A percentile compares a stretch with the other conserved stretches of the same genome.
Evolutionary conservation across 257 asterid genomes (phyloP).

Genomic region (Solanum phureja): DNA sequence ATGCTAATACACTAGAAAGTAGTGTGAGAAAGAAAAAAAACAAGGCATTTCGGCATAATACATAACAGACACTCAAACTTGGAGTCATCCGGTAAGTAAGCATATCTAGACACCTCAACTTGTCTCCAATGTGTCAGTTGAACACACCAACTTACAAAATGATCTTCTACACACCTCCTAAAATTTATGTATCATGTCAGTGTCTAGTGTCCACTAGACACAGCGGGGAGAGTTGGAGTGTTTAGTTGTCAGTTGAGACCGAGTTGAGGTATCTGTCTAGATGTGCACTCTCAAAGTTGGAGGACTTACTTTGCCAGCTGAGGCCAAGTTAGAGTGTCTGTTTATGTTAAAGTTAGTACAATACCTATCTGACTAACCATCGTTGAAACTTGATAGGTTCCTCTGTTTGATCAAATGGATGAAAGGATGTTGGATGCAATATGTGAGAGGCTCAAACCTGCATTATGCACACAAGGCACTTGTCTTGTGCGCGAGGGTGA

Average conservation of each 20-base stretch:
- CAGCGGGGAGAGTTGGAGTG: neutral
- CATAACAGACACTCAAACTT: neutral
- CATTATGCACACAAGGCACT: conserved; percentile 67
- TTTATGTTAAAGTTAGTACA: neutral
- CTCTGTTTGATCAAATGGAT: conserved; percentile 91
- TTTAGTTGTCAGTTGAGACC: neutral
- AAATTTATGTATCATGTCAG: neutral
- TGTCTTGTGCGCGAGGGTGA: conserved; percentile 88
- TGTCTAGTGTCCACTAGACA: neutral
- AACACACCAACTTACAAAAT: neutral
- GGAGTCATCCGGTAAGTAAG: neutral
- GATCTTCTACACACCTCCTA: neutral
- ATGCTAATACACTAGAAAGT: neutral
- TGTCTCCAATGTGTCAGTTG: neutral
- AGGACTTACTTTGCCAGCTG: neutral
- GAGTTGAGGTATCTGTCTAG: neutral
- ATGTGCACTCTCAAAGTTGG: neutral
- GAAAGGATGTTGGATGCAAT: conserved; percentile 86
- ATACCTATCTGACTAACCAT: neutral
- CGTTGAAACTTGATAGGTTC: conserved; percentile 39
- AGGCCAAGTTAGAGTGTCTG: neutral
- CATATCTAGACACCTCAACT: neutral
- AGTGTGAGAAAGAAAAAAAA: neutral
- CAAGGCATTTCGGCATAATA: neutral
- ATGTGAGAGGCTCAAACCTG: conserved; percentile 91